Base-by-base conservation (phyloP, 306 rosid genomes). In the Vigna hirtella region DNA sequence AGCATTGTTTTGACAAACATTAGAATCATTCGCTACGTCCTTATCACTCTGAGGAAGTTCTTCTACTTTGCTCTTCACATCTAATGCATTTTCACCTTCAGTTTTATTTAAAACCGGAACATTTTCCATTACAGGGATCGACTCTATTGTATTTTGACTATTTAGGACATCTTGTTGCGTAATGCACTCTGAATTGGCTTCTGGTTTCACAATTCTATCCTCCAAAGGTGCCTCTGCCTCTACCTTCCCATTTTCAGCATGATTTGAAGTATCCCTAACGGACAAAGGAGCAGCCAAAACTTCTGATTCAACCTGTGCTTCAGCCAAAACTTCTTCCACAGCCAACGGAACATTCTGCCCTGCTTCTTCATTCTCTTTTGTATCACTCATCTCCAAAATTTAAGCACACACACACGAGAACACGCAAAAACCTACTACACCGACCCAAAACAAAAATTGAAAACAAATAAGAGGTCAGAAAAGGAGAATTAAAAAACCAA, bases 331-430 rank as follows among this genome's bases (percentile, higher is more conserved):
- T 84, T 87, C 86, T 26, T 77, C 78, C 50, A 82, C 73, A 56
- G 32, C 66, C 56, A 42, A 59, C 13, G 79, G 76, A 43, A 49
- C 70, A 2, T 72, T 70, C 72, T 79, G 79, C 40, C 75, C 81
- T 83, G 57, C 73, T 75, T 79, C 90, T 64, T 78, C 82, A 3
- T 80, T 87, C 52, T 80, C 95, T 78, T 84, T 85, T 47, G 88
- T 43, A 63, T 85, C 89, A 86, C 84, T 80, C 98, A 92, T 94
- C 79, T 88, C 57, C 72, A 64, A 66, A 79, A 65, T 81, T 72
- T 30, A 81, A 70, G 30, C 64, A 66, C 36, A 66, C 83, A 81
- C 83, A 81, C 84, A 81, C 55, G 34, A 59, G 75, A 70, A 65
- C 72, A 61, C 18, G 2, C 59, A 32, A 42, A 28, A 72, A 78